These are phyloP conservation scores for Dovyalis caffra DNA, from an alignment of 345 rosid species.

Conservation along the genomic window DNA sequence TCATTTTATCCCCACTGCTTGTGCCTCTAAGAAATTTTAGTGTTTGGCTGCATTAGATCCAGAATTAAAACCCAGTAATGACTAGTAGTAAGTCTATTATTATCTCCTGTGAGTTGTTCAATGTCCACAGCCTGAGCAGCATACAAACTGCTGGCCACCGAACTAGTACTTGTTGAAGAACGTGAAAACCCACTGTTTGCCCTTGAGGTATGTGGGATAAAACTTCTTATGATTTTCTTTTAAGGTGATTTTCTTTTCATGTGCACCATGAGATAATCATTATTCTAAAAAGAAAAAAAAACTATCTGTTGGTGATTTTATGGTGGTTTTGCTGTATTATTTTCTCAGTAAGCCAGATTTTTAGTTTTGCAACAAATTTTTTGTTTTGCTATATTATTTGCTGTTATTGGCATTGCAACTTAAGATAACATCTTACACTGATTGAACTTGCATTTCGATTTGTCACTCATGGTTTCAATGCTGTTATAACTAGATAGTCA, in stretches of 20 bases:
- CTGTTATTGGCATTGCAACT: conserved; percentile 4
- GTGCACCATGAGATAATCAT: conserved; percentile 3
- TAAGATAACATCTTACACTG: not conserved
- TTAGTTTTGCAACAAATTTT: conserved; percentile 36
- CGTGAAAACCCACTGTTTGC: conserved; percentile 92
- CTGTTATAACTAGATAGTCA: not conserved
- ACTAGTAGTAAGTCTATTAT: too few species aligned
- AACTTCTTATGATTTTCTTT: conserved; percentile 3
- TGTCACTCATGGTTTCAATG: not conserved
- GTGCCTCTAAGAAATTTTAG: conserved; percentile 4
- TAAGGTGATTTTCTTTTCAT: conserved; percentile 3
- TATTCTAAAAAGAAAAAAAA: not conserved
- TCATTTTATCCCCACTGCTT: not conserved
- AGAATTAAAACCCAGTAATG: conserved; percentile 9
- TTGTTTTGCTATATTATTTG: too few species aligned
- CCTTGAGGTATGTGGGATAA: conserved; percentile 60
- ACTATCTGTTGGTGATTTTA: not conserved
- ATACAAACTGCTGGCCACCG: too few species aligned
- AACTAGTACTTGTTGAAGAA: conserved; percentile 84
- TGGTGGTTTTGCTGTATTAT: conserved; percentile 1
- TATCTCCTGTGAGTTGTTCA: too few species aligned
- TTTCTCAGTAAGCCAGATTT: conserved; percentile 25
- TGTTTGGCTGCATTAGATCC: conserved; percentile 14
- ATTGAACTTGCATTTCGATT: not conserved
- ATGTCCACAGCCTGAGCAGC: too few species aligned